phyloP scores from a whole-genome alignment of 1,284 basidiomycete genomes.

The Amylostereum chailletii region DNA sequence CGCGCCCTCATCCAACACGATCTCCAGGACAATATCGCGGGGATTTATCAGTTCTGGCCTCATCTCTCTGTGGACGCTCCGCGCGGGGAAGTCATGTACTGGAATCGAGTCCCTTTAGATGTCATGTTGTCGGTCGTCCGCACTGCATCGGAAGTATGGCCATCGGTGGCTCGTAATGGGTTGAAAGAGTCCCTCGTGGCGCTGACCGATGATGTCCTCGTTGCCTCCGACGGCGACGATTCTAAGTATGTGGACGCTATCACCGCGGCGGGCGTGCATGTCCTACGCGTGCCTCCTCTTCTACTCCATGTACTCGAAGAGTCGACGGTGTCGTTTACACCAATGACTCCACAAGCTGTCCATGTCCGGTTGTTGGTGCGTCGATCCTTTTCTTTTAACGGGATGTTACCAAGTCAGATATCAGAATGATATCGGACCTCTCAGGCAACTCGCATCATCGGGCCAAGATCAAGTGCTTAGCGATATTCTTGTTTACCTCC shows the following conservation, averaged over 20 bases:
- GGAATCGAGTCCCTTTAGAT: neutral
- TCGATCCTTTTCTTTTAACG: neutral
- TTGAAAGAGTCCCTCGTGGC: neutral
- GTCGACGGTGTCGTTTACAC: neutral
- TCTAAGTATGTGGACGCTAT: no score
- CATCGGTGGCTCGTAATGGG: neutral
- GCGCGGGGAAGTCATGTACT: neutral
- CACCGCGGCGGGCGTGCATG: neutral
- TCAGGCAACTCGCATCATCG: no score
- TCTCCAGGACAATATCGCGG: neutral
- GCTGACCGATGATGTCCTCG: neutral
- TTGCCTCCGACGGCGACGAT: neutral
- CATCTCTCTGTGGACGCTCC: neutral
- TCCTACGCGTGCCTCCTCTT: neutral
- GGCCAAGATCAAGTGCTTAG: no score
- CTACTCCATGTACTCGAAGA: neutral
- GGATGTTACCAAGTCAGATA: no score
- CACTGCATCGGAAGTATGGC: neutral
- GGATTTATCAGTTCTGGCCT: neutral
- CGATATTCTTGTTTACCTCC: no score
- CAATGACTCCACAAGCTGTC: neutral
- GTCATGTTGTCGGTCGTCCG: neutral
- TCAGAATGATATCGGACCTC: no score
- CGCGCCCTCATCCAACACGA: conserved; percentile 14
- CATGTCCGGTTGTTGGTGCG: neutral